Base-by-base conservation (phyloP, 2,329 filamentous ascomycete species). In the Aspergillus alliaceus region DNA sequence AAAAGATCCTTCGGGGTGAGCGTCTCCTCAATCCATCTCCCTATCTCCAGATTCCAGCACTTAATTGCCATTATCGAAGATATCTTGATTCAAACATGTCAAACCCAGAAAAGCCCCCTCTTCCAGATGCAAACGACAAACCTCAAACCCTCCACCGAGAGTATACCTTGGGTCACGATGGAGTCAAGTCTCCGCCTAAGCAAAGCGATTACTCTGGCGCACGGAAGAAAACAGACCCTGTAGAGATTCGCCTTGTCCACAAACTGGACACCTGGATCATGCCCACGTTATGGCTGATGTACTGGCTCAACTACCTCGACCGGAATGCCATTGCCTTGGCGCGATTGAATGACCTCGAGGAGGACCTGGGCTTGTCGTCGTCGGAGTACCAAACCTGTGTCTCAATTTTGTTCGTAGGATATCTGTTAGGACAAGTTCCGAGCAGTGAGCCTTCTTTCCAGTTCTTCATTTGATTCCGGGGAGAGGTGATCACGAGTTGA, bases 211-310 rank as follows among this genome's bases (percentile, higher is more conserved):
- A 77, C 62, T 75, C 73, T 4, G 75, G 75, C 18, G 74, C 75
- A 4, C 64, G 69, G 31, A 69, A 70, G 54, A 77, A 77, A 64
- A 75, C 74, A 0, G 73, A 77, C 35, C 68, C 67, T 18, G 67
- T 61, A 24, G 73, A 77, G 58, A 75, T 75, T 56, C 67, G 65
- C 6, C 63, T 77, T 9, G 73, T 76, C 27, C 69, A 62, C 27
- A 75, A 75, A 58, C 63, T 76, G 2, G 74, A 76, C 53, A 48
- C 66, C 25, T 70, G 69, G 52, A 74, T 76, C 39, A 69, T 76
- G 72, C 74, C 75, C 14, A 72, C 66, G 5, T 64, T 77, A 20
- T 79, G 76, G 62, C 37, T 75, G 6, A 80, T 69, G 66, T 69
- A 68, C 57, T 67, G 63, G 65, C 54, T 68, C 42, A 66, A 66